Evolutionary conservation across 1,139 yeast species (phyloP).

Genomic region (Citeromyces hawaiiensis): DNA sequence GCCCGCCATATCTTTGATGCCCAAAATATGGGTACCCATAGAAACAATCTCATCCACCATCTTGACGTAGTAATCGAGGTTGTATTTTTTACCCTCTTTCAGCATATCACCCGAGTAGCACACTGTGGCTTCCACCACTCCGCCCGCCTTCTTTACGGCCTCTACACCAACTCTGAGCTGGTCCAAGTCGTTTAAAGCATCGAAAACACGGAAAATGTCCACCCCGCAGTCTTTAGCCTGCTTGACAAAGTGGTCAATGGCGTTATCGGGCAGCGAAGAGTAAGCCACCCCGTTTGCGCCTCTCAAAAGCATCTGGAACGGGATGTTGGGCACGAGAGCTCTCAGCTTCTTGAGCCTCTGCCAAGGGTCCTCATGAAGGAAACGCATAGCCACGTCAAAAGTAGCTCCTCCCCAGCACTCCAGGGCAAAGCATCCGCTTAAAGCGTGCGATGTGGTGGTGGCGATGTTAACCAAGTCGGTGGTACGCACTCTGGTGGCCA

Average conservation of each 20-base stretch:
- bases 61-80: constrained; percentile 74
- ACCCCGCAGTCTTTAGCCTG: constrained; percentile 96
- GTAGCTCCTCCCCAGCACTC: constrained; percentile 99
- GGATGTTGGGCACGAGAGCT: constrained; percentile 89
- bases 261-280: constrained; percentile 95
- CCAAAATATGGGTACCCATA: constrained; percentile 94
- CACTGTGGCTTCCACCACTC: constrained; percentile 95
- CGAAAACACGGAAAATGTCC: constrained; percentile 95
- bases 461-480: constrained; percentile 86
- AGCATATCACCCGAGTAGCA: constrained; percentile 99
- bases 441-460: constrained; percentile 83
- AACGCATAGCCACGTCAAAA: constrained; percentile 96
- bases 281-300: constrained; percentile 99
- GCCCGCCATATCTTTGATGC: constrained; percentile 99
- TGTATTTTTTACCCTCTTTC: constrained; percentile 88
- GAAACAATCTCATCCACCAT: constrained; percentile 75
- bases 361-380: constrained; percentile 98
- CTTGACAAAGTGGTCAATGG: constrained; percentile 89
- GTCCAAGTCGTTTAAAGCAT: constrained; percentile 91
- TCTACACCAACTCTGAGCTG: constrained; percentile 96
- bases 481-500: constrained; percentile 96
- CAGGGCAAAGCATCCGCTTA: constrained; percentile 82
- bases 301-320: constrained; percentile 97
- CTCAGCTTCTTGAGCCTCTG: constrained; percentile 82
- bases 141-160: constrained; percentile 97